Evolutionary conservation across 2,329 filamentous ascomycete genomes (phyloP), one percentile per base, ranked within the genome.

Genomic region (Sporothrix schenckii): DNA sequence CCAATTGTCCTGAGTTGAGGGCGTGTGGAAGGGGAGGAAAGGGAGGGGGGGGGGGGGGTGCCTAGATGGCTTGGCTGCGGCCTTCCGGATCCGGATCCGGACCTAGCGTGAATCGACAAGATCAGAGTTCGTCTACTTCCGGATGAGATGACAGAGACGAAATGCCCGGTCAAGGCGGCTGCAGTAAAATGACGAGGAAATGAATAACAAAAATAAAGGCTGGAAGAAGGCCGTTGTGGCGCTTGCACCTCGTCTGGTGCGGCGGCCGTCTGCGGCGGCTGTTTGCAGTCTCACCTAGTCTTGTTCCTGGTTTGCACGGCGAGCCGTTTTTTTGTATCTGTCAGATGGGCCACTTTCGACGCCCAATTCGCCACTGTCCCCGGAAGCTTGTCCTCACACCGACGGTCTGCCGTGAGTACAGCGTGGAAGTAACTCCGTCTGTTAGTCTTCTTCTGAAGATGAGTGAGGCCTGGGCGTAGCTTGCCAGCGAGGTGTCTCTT

Each of bases 401-500:
- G n/a, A 19, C 21, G 13, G 44, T 24, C 27, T 30, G 16, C n/a
- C 41, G 41, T 47, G 13, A 3, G 1, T 61, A n/a, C 11, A 21
- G 30, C 34, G 30, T 27, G n/a, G 27, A 50, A 19, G 49, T 53
- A 13, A 13, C 41, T 44, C 14, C 14, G 41, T 16, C 11, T 44
- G 41, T 16, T 4, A 44, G 41, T 44, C 41, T n/a, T 24, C n/a
- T 47, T 14, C 19, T 21, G 66, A 50, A 41, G 66, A 68, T 68
- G 66, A 60, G 66, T 50, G 66, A 68, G 53, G 66, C 66, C 27
- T 4, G 16, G 10, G 27, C 16, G 53, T 50, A 41, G 53, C 54
- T 60, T 60, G 53, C 54, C 53, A 68, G 54, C 54, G 53, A 68
- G 52, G 49, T 54, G 34, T 56, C 14, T 68, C 39, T 39, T 68